Conservation (phyloP, 331 rosid species). For the Arachis monticola region DNA sequence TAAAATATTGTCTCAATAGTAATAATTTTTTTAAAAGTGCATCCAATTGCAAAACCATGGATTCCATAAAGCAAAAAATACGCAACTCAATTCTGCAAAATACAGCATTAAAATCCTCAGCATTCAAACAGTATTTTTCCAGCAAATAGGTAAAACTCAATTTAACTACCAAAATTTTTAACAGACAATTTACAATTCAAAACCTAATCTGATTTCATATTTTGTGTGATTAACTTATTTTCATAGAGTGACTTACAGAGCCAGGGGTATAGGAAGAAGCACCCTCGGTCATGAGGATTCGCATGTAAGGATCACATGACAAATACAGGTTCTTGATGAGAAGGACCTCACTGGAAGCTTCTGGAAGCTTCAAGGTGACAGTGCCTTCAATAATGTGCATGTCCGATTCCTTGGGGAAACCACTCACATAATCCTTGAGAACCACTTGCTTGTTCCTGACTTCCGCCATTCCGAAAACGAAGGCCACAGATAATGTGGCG, state of each 20-base stretch:
- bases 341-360: slow-evolving; percentile 26
- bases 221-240: no score
- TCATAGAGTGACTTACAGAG: slow-evolving; percentile 23
- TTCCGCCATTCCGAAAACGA: slow-evolving; percentile 4
- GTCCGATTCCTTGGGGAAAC: slow-evolving; percentile 29
- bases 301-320: slow-evolving; percentile 39
- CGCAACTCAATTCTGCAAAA: not conserved
- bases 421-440: slow-evolving; percentile 6
- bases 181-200: no score
- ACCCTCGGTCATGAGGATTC: not conserved
- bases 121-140: no score
- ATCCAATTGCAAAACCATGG: no score
- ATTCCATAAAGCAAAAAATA: not conserved
- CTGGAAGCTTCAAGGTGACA: slow-evolving; percentile 32
- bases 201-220: no score
- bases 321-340: slow-evolving; percentile 36
- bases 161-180: not conserved
- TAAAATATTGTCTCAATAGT: no score
- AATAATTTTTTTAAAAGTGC: no score
- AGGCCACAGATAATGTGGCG: not conserved
- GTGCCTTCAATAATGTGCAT: slow-evolving; percentile 23
- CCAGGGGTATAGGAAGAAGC: slow-evolving; percentile 10
- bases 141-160: not conserved
- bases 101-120: not conserved
- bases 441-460: slow-evolving; percentile 38